A percentile compares a stretch with the other conserved stretches of the same genome.
These are phyloP conservation scores for Pichia pseudocactophila DNA, from an alignment of 805 yeast genomes.

Conservation along the genomic window DNA sequence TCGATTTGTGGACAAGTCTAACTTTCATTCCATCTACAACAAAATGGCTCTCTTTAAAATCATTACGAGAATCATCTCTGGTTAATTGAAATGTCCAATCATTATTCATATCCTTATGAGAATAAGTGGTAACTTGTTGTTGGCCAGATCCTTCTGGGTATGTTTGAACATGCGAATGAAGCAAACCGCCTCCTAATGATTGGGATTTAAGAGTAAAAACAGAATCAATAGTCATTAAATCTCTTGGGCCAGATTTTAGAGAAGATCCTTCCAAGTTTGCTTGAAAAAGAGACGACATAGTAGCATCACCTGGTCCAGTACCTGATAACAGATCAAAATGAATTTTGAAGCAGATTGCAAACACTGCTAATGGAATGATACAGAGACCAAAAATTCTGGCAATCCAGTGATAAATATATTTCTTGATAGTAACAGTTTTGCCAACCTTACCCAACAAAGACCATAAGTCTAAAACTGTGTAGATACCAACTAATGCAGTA, in stretches of 20 bases:
- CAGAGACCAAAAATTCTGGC: slow-evolving; percentile 60
- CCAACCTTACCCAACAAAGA: slow-evolving; percentile 66
- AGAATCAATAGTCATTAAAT: slow-evolving; percentile 45
- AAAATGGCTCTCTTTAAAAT: slow-evolving; percentile 26
- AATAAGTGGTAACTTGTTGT: slow-evolving; percentile 93
- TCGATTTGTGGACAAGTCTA: slow-evolving; percentile 60
- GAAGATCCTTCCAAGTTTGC: slow-evolving; percentile 63
- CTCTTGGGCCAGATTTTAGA: slow-evolving; percentile 58
- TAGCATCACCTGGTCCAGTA: slow-evolving; percentile 70
- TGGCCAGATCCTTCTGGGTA: slow-evolving; percentile 92
- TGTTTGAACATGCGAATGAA: slow-evolving; percentile 79
- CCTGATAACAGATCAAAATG: slow-evolving; percentile 71
- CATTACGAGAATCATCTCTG: slow-evolving; percentile 34
- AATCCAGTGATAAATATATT: slow-evolving; percentile 59
- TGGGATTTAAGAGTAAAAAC: slow-evolving; percentile 57
- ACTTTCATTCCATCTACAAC: slow-evolving; percentile 58
- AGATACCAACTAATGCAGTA: slow-evolving; percentile 80
- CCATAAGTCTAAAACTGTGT: slow-evolving; percentile 88
- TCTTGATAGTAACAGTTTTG: slow-evolving; percentile 22
- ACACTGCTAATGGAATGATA: slow-evolving; percentile 60
- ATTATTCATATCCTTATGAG: slow-evolving; percentile 84
- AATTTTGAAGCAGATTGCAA: slow-evolving; percentile 63
- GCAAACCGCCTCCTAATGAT: slow-evolving; percentile 61
- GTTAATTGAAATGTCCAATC: slow-evolving; percentile 65
- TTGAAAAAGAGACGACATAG: slow-evolving; percentile 73